Conservation (phyloP, 176 grass and related monocot genomes). For the Cenchrus fungigraminus region DNA sequence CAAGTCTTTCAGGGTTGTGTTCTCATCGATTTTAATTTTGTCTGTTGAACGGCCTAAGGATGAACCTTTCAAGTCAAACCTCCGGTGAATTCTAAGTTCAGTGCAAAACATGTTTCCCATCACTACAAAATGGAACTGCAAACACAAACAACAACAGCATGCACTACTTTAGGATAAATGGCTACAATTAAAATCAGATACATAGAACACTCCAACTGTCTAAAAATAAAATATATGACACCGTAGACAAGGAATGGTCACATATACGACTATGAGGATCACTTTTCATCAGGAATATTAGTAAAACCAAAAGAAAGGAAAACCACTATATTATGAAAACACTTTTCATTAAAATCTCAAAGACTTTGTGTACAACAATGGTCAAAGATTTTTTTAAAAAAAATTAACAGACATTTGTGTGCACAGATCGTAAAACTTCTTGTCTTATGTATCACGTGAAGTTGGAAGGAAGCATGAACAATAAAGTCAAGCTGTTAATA, state of each 20-base stretch:
- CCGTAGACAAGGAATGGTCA: neutral
- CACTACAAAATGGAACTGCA: conserved; percentile 96
- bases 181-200: neutral
- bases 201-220: neutral
- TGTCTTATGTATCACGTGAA: neutral
- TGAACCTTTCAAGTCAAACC: conserved; percentile 98
- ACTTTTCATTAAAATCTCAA: neutral
- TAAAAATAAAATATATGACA: neutral
- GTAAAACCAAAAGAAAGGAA: conserved; percentile 1
- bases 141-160: conserved; percentile 5
- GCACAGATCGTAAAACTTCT: neutral
- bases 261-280: neutral
- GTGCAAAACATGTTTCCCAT: conserved; percentile 99
- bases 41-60: conserved; percentile 90
- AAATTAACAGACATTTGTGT: conserved; percentile 20
- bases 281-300: neutral
- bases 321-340: neutral
- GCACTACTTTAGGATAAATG: conserved; percentile 4
- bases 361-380: neutral
- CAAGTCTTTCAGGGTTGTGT: conserved; percentile 95
- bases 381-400: neutral
- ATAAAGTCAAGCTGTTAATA: neutral
- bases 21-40: conserved; percentile 96
- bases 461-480: neutral
- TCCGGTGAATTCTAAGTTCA: conserved; percentile 90